Evolutionary conservation across 1,284 basidiomycete genomes (phyloP), one percentile per base, ranked within the genome.

Genomic region (Ganoderma boninense): DNA sequence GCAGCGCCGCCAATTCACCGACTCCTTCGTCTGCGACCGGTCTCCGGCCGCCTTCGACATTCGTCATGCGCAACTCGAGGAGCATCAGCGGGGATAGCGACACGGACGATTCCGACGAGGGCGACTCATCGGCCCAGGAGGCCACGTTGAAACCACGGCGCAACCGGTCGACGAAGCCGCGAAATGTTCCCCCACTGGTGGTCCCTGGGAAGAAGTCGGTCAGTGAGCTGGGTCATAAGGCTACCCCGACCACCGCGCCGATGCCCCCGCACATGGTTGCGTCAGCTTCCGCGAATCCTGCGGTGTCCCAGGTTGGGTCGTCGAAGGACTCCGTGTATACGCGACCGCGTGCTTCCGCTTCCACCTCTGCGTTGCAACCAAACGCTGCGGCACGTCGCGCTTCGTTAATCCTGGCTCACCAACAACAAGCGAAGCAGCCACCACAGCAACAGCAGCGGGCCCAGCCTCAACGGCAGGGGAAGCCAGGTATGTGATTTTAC

Each of bases 1-100:
- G 90, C 63, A 90, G 89, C 74, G 80, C 84, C 43, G 84, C 90
- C 14, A 88, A 86, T 68, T 91, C 90, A 0, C 90, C 91, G n/a
- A 84, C 81, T 0, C 87, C 88, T 42, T 87, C 88, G 0, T 82
- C 84, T 60, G 81, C 78, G 69, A 59, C 67, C 61, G 67, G 73
- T 68, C 64, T 71, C 35, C 72, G 74, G 20, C 71, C 71, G 29
- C 74, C 72, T 16, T 75, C 76, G 8, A 64, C 72, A 1, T 73
- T 71, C 44, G 66, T 69, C 14, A 66, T 46, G 43, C 70, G 71
- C 26, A 54, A 75, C 64, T 68, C 72, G 38, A 73, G 71, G 46
- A 68, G 70, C 72, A 16, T 72, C 62, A 71, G 70, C 52, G 73
- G 67, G 18, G 69, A 67, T 29, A 74, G 73, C 43, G 70, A 71